phyloP scores from a whole-genome alignment of 345 rosid species.

The Populus euphratica region DNA sequence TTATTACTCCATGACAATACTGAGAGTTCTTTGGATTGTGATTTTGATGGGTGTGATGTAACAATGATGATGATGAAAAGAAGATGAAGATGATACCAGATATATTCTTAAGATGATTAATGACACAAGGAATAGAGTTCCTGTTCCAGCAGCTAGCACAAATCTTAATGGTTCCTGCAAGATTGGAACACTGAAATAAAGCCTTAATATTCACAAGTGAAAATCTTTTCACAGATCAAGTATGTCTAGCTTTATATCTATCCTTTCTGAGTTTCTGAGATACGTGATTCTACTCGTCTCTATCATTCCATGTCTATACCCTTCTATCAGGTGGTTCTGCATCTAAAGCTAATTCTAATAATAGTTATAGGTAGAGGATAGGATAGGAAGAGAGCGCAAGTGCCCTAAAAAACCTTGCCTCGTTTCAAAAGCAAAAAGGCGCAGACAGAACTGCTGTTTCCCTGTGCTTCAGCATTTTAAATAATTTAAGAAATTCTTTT shows the following conservation, averaged over 20 bases:
- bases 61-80: not conserved
- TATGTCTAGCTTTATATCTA: not conserved
- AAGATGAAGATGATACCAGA: conserved; percentile 48
- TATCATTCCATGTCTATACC: not conserved
- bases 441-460: no score
- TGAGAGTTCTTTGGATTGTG: no score
- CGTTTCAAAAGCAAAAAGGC: no score
- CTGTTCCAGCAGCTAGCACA: conserved; percentile 86
- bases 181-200: conserved; percentile 1
- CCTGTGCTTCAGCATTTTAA: no score
- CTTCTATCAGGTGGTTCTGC: no score
- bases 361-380: no score
- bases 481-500: no score
- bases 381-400: no score
- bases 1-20: no score
- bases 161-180: conserved; percentile 86
- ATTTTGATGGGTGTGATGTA: no score
- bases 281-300: not conserved
- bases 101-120: conserved; percentile 77
- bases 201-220: not conserved
- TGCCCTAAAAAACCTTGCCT: no score
- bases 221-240: not conserved
- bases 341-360: no score
- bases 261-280: not conserved
- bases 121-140: conserved; percentile 80